These are phyloP conservation scores for Oxalis stricta DNA, from an alignment of 441 rosid genomes.

Conservation along the genomic window DNA sequence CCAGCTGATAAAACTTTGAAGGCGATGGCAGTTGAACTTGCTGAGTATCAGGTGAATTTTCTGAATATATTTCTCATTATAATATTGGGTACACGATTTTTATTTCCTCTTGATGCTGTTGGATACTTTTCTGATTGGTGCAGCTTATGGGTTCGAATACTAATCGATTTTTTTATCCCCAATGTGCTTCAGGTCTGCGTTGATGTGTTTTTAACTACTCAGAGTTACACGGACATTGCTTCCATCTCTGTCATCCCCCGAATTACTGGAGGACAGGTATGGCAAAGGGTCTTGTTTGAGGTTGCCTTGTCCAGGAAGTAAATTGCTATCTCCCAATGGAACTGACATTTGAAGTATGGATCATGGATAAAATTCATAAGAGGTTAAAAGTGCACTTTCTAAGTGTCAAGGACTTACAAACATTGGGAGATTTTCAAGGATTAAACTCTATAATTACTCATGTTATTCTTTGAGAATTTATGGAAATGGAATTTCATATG, in stretches of 20 bases:
- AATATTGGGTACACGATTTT: background rate
- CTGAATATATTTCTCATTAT: background rate
- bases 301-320: background rate
- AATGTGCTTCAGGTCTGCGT: conserved; percentile 61
- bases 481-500: no score
- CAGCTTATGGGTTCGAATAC: conserved; percentile 2
- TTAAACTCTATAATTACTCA: no score
- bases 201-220: conserved; percentile 75
- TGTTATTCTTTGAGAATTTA: no score
- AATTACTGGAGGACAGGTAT: conserved; percentile 94
- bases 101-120: background rate
- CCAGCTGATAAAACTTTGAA: conserved; percentile 74
- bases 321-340: background rate
- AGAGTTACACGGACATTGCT: conserved; percentile 74
- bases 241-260: conserved; percentile 83
- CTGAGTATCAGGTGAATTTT: conserved; percentile 74
- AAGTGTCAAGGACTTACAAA: no score
- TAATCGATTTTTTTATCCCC: conserved; percentile 4
- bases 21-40: conserved; percentile 89
- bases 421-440: no score
- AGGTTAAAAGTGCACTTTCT: no score
- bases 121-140: conserved; percentile 1
- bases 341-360: no score
- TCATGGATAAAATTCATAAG: no score
- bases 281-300: conserved; percentile 2